Conservation (phyloP, 164 flowering plant species). For the Chimonanthus praecox region DNA sequence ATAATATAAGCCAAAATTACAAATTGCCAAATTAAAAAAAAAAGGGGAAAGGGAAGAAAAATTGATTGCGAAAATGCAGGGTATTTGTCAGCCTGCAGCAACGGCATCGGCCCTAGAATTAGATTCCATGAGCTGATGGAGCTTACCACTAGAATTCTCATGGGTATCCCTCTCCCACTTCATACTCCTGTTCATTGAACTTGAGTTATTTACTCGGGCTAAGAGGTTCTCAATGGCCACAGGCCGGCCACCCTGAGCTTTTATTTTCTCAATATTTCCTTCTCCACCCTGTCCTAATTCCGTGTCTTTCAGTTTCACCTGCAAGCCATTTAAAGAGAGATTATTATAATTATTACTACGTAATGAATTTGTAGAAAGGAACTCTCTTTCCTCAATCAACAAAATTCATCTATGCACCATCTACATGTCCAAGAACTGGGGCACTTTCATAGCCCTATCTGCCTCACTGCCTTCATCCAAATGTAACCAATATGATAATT, state of each 20-base stretch:
- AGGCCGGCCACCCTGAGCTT: conserved; percentile 23
- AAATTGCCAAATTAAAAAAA: not conserved
- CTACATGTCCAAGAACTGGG: too few relatives aligned
- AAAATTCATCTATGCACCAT: too few relatives aligned
- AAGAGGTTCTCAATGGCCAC: conserved; percentile 63
- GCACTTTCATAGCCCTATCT: too few relatives aligned
- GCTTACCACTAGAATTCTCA: conserved; percentile 55
- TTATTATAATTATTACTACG: too few relatives aligned
- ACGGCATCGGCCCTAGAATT: conserved; percentile 74
- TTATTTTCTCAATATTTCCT: conserved; percentile 19
- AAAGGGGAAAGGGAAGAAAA: not conserved
- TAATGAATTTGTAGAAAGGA: too few relatives aligned
- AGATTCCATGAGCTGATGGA: conserved; percentile 75
- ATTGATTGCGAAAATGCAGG: not conserved
- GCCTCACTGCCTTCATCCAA: not conserved
- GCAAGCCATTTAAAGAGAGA: conserved; percentile 8
- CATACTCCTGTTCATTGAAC: conserved; percentile 19
- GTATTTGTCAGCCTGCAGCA: conserved; percentile 60
- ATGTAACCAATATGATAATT: not conserved
- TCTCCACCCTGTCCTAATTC: conserved; percentile 27
- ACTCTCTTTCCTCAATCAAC: too few relatives aligned
- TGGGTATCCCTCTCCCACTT: conserved; percentile 41
- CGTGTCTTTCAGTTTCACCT: conserved; percentile 58
- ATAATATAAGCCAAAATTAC: conserved; percentile 34
- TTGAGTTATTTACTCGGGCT: conserved; percentile 59